Evolutionary conservation across 2,329 filamentous ascomycete genomes (phyloP).

Genomic region (Stylonectria norvegica): DNA sequence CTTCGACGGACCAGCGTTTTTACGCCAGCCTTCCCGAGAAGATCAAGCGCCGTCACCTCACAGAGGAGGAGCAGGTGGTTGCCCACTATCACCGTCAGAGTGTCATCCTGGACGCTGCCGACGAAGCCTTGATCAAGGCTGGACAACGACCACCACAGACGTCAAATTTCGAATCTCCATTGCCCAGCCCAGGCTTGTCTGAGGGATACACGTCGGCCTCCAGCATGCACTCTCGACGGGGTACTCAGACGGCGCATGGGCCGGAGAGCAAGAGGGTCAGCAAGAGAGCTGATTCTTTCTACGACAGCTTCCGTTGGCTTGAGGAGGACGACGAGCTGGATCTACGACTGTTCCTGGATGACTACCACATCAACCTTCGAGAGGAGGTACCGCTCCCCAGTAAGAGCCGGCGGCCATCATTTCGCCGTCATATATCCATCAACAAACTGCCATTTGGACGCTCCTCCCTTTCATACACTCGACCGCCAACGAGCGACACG

Average conservation of each 20-base stretch:
- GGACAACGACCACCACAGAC: slow-evolving; percentile 26
- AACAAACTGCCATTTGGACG: slow-evolving; percentile 62
- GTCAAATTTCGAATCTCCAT: slow-evolving; percentile 20
- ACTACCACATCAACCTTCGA: slow-evolving; percentile 64
- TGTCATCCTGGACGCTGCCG: slow-evolving; percentile 34
- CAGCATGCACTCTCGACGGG: slow-evolving; percentile 25
- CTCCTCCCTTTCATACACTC: slow-evolving; percentile 48
- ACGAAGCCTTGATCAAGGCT: slow-evolving; percentile 25
- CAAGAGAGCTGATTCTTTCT: slow-evolving; percentile 51
- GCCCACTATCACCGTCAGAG: slow-evolving; percentile 38
- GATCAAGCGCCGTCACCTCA: slow-evolving; percentile 67
- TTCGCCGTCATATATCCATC: slow-evolving; percentile 69
- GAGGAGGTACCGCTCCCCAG: slow-evolving; percentile 43
- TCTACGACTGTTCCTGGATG: slow-evolving; percentile 62
- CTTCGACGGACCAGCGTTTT: slow-evolving; percentile 61
- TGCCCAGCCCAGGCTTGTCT: slow-evolving; percentile 20
- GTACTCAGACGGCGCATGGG: slow-evolving; percentile 14
- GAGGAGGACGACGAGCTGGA: slow-evolving; percentile 72
- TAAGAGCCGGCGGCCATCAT: slow-evolving; percentile 55
- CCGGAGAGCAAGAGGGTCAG: slow-evolving; percentile 34
- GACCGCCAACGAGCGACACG: slow-evolving; percentile 44
- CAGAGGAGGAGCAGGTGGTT: slow-evolving; percentile 66
- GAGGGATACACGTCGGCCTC: slow-evolving; percentile 18
- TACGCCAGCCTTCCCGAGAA: slow-evolving; percentile 70
- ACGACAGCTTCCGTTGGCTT: slow-evolving; percentile 69